Percentiles rank a stretch among this genome's conserved stretches.
phyloP scores from a whole-genome alignment of 495 filamentous ascomycete species.

The Aspergillus nidulans region DNA sequence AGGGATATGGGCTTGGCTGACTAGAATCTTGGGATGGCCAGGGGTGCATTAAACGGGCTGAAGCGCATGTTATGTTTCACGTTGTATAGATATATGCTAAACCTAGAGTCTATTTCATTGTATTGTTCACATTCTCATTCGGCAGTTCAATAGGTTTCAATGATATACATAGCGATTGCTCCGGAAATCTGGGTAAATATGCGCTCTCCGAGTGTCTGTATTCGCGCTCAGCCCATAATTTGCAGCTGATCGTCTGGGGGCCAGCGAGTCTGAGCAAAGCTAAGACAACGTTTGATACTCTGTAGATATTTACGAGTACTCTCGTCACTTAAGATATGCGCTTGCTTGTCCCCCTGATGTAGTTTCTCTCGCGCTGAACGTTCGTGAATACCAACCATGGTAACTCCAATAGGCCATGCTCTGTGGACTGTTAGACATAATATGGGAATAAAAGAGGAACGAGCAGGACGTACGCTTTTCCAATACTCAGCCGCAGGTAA shows the following conservation, averaged over 20 bases:
- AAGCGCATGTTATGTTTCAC: background rate
- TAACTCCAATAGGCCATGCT: constrained; percentile 98
- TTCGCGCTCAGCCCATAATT: constrained; percentile 74
- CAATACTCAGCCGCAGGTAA: constrained; percentile 88
- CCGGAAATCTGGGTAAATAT: background rate
- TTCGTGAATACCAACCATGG: constrained; percentile 99
- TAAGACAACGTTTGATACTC: constrained; percentile 95
- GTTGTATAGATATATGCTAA: constrained; percentile 11
- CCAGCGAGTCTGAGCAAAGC: constrained; percentile 96
- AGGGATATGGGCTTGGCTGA: constrained; percentile 9
- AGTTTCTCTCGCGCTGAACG: constrained; percentile 91
- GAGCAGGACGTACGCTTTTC: constrained; percentile 67
- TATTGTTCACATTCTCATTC: constrained; percentile 3
- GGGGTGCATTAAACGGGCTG: constrained; percentile 1
- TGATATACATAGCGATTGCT: background rate
- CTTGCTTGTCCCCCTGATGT: constrained; percentile 79
- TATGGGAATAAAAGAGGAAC: background rate
- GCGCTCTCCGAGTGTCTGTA: background rate
- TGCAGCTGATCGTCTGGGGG: constrained; percentile 88
- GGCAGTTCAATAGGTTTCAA: background rate
- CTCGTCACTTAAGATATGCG: constrained; percentile 97
- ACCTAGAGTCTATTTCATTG: background rate
- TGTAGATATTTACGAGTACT: constrained; percentile 91
- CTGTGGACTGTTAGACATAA: constrained; percentile 28
- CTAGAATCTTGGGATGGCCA: constrained; percentile 3